phyloP scores from a whole-genome alignment of 345 rosid species.

The Odontarrhena argentea region DNA sequence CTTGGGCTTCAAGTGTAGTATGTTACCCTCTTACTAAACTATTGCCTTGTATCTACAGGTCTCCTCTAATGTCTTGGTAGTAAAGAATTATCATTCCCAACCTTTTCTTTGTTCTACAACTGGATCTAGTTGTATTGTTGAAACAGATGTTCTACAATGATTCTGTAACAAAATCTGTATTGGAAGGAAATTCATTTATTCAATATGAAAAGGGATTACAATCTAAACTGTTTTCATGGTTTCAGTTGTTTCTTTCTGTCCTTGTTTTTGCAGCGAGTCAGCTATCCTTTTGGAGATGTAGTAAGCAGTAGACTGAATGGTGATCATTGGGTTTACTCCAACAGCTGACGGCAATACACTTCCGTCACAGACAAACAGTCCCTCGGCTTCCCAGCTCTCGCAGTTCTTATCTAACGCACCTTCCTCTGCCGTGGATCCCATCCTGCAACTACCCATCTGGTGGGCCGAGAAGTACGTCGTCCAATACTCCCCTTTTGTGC shows the following conservation, averaged over 20 bases:
- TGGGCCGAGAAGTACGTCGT: conserved; percentile 52
- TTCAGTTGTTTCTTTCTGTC: neutral
- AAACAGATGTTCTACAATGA: too few species aligned
- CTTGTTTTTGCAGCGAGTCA: conserved; percentile 21
- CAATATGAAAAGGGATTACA: neutral
- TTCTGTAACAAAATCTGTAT: too few species aligned
- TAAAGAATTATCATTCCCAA: too few species aligned
- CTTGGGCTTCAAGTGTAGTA: too few species aligned
- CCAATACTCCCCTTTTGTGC: conserved; percentile 50
- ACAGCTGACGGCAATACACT: conserved; percentile 67
- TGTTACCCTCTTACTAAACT: too few species aligned
- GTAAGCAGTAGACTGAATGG: conserved; percentile 60
- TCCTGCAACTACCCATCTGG: conserved; percentile 77
- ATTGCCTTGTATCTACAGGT: too few species aligned
- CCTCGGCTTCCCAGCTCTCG: conserved; percentile 74
- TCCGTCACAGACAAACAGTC: conserved; percentile 61
- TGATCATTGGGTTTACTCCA: conserved; percentile 75
- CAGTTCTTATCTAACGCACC: conserved; percentile 67
- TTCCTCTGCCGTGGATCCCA: conserved; percentile 50
- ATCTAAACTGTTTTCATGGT: neutral
- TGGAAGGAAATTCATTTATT: neutral
- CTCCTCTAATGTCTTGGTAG: too few species aligned
- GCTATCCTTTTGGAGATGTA: conserved; percentile 46
- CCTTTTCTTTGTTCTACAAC: too few species aligned
- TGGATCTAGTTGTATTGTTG: too few species aligned